These are phyloP conservation scores for Ogataea chonburiensis DNA, from an alignment of 805 yeast genomes.

Conservation along the genomic window DNA sequence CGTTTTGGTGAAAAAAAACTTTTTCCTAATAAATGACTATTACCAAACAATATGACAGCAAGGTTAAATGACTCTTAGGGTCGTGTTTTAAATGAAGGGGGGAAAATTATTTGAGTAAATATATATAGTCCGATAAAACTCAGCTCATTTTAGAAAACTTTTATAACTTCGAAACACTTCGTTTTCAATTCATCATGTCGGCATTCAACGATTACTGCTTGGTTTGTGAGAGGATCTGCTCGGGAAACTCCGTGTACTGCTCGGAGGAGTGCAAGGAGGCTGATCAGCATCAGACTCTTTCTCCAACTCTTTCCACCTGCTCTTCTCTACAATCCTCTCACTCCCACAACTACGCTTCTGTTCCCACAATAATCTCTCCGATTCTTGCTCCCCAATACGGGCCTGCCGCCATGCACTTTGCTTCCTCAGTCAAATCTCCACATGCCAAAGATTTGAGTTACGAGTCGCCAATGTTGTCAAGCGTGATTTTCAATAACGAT, in stretches of 20 bases:
- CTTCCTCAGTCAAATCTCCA: slow-evolving; percentile 23
- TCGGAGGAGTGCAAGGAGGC: slow-evolving; percentile 30
- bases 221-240: slow-evolving; percentile 36
- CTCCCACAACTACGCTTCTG: slow-evolving; percentile 11
- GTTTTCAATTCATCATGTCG: slow-evolving; percentile 33
- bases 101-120: slow-evolving; percentile 2
- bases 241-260: slow-evolving; percentile 34
- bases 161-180: no score
- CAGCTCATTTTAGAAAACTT: slow-evolving; percentile 1
- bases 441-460: slow-evolving; percentile 28
- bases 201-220: slow-evolving; percentile 39
- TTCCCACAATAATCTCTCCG: slow-evolving; percentile 30
- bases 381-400: slow-evolving; percentile 30
- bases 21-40: slow-evolving; percentile 3
- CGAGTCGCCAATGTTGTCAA: slow-evolving; percentile 32
- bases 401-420: slow-evolving; percentile 1
- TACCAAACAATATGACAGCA: slow-evolving; percentile 11
- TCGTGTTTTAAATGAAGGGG: slow-evolving; percentile 6
- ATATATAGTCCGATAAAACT: slow-evolving; percentile 11
- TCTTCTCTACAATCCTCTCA: slow-evolving; percentile 20
- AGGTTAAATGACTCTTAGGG: slow-evolving; percentile 9
- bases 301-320: slow-evolving; percentile 27
- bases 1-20: slow-evolving; percentile 5
- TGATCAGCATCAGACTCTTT: slow-evolving; percentile 26
- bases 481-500: slow-evolving; percentile 22